Conservation (phyloP, 2,329 filamentous ascomycete species). For the Drechslera avenae region DNA sequence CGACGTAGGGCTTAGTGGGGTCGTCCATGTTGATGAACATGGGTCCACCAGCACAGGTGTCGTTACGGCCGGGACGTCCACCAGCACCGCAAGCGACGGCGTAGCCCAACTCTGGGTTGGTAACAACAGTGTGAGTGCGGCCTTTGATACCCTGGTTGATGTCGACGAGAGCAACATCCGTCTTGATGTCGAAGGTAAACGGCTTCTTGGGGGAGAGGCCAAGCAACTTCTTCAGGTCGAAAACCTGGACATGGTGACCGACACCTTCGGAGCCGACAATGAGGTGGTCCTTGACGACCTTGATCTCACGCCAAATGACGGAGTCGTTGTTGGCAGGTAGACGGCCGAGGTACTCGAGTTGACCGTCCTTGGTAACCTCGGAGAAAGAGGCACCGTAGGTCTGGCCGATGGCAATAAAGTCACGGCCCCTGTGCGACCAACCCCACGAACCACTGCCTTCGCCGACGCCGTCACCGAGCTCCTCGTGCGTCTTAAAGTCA, state of each 20-base stretch:
- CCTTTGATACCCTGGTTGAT: slow-evolving; percentile 34
- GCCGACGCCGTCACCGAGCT: slow-evolving; percentile 55
- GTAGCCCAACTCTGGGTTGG: slow-evolving; percentile 44
- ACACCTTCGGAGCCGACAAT: slow-evolving; percentile 49
- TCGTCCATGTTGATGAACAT: slow-evolving; percentile 65
- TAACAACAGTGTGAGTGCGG: slow-evolving; percentile 45
- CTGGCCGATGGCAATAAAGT: slow-evolving; percentile 61
- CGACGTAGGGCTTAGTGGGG: slow-evolving; percentile 51
- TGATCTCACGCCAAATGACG: slow-evolving; percentile 61
- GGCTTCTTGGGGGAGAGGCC: slow-evolving; percentile 41
- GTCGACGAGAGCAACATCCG: slow-evolving; percentile 39
- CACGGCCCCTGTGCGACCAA: slow-evolving; percentile 59
- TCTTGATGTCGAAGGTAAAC: slow-evolving; percentile 35
- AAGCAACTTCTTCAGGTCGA: slow-evolving; percentile 59
- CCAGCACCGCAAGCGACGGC: slow-evolving; percentile 43
- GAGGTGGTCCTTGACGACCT: slow-evolving; percentile 48
- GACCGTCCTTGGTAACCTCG: slow-evolving; percentile 56
- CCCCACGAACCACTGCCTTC: slow-evolving; percentile 58
- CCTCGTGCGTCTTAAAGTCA: slow-evolving; percentile 61
- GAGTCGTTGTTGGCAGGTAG: slow-evolving; percentile 54
- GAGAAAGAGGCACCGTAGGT: slow-evolving; percentile 62
- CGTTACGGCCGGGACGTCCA: slow-evolving; percentile 37
- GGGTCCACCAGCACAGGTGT: slow-evolving; percentile 57
- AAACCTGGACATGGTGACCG: slow-evolving; percentile 64
- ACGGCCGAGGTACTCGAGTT: slow-evolving; percentile 60